Conservation (phyloP, 768 basidiomycete species). For the Leccinum incarnatum region DNA sequence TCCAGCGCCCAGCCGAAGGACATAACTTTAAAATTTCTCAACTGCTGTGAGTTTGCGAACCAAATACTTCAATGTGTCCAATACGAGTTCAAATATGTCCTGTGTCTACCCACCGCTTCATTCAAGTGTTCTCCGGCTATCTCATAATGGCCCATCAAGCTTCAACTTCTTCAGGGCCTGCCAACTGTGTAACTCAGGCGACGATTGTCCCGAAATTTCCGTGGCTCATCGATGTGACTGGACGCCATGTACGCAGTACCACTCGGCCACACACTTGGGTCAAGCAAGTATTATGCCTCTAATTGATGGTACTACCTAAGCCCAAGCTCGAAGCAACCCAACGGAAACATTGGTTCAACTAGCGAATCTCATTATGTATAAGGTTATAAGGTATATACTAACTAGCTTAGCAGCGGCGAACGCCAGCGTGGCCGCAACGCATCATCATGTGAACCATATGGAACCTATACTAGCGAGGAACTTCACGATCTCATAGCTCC, state of each 20-base stretch:
- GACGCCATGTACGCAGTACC: not conserved
- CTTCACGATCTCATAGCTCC: conserved; percentile 21
- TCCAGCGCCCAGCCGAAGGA: not conserved
- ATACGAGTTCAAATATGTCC: not conserved
- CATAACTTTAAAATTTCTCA: not conserved
- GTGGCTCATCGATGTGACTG: not conserved
- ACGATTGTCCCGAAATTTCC: not conserved
- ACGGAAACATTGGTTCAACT: not conserved
- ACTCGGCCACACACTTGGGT: not conserved
- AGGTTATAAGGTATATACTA: conserved; percentile 23
- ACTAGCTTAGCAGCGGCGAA: conserved; percentile 7
- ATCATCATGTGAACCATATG: conserved; percentile 3
- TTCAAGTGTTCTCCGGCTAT: not conserved
- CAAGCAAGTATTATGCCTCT: not conserved
- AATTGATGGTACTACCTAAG: not conserved
- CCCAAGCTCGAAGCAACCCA: not conserved
- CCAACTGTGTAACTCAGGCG: not conserved
- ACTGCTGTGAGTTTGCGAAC: not conserved
- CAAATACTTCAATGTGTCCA: not conserved
- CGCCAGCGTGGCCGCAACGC: conserved; percentile 25
- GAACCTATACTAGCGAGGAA: not conserved
- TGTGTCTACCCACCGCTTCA: not conserved
- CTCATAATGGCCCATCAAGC: not conserved
- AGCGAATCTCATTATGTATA: conserved; percentile 18
- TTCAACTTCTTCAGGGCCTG: not conserved